Base-by-base conservation (phyloP, 2,329 filamentous ascomycete species). In the Cercospora sp. region DNA sequence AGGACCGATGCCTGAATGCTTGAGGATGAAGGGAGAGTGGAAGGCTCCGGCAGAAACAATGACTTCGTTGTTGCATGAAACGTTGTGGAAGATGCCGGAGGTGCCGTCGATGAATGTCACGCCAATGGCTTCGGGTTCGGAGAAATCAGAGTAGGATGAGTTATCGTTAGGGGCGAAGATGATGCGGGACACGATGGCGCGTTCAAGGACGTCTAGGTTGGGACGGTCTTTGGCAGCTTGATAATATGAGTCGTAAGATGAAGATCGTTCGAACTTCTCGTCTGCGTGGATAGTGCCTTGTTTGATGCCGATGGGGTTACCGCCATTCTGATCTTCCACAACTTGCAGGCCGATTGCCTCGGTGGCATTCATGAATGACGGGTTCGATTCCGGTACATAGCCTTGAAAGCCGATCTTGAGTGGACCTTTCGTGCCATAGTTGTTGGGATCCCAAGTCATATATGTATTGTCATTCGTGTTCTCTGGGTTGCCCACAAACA, bases 21-120 rank as follows among this genome's bases (percentile, higher is more conserved):
- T 87, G 16, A 91, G 84, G 6, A 91, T 79, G 77, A 90, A 88
- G 5, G 88, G 88, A 2, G 85, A 85, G 78, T 90, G 88, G 77
- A 87, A 90, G 1, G 86, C 84, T 28, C 88, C 88, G 8, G 76
- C 83, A 12, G 81, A 76, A 53, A 84, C 68, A 67, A 84, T 82
- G 33, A 84, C 80, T 70, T 84, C 83, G 45, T 80, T 79, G 1
- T 73, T 73, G 51, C 69, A 71, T n/a, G 67, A 69, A 40, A 71
- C 63, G 53, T 71, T 71, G 62, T 71, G 69, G 42, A 69, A 71
- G 45, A 67, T 28, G 30, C 67, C 69, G n/a, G 68, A 69, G 18
- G 51, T 62, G 31, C 62, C 42, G 57, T 71, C 69, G 26, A 71
- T 63, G 26, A 71, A 71, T 1, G 64, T 69, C 12, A 71, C 69